These are phyloP conservation scores for Cryphonectria carpinicola DNA, from an alignment of 2,329 filamentous ascomycete genomes.

Conservation along the genomic window DNA sequence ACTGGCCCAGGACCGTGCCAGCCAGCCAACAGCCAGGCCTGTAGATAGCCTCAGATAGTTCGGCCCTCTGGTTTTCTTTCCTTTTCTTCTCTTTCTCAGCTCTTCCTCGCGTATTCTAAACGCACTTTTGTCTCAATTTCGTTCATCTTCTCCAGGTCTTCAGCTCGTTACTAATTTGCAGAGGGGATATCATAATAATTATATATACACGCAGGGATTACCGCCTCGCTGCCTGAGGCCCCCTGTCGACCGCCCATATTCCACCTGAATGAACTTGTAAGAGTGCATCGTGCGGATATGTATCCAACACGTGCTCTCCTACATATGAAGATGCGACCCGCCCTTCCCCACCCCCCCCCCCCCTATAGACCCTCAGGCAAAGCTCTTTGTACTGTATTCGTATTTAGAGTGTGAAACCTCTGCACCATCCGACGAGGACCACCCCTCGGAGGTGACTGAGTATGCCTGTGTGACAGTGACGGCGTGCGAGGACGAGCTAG, in stretches of 20 bases:
- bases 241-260: neutral
- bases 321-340: neutral
- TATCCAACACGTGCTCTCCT: neutral
- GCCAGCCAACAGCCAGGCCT: no score
- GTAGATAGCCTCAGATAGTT: no score
- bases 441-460: neutral
- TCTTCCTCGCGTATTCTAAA: no score
- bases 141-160: neutral
- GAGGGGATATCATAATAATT: neutral
- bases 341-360: neutral
- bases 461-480: neutral
- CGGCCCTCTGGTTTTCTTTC: no score
- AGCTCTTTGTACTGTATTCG: neutral
- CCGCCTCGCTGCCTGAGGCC: neutral
- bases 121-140: neutral
- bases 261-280: neutral
- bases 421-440: neutral
- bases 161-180: neutral
- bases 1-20: no score
- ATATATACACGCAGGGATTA: neutral
- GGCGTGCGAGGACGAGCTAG: neutral
- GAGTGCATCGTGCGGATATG: neutral
- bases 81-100: no score
- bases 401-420: neutral
- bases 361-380: neutral